Evolutionary conservation across 768 basidiomycete species (phyloP).

Genomic region (Stropharia rugosoannulata): DNA sequence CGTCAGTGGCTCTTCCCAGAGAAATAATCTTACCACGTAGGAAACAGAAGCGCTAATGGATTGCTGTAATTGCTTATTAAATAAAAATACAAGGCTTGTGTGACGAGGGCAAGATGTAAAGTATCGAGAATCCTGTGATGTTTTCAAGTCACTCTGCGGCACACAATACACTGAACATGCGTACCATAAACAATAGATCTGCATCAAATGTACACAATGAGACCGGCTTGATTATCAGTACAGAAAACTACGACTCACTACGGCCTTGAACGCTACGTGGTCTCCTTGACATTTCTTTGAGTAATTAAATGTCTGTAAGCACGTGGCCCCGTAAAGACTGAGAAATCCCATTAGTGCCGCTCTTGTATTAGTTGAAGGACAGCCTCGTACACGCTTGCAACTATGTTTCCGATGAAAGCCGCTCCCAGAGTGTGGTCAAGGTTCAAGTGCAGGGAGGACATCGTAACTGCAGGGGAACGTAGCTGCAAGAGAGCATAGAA

Average conservation of each 20-base stretch:
- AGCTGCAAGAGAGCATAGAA: not conserved
- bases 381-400: conserved; percentile 35
- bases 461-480: not conserved
- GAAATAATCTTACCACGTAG: conserved; percentile 26
- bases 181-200: conserved; percentile 28
- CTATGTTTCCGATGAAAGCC: conserved; percentile 40
- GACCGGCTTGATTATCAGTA: not conserved
- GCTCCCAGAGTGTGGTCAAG: conserved; percentile 43
- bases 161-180: not conserved
- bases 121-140: conserved; percentile 32
- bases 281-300: conserved; percentile 32
- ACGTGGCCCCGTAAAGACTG: conserved; percentile 44
- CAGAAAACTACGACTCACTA: conserved; percentile 20
- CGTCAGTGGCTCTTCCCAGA: not conserved
- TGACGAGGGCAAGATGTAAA: conserved; percentile 30
- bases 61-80: conserved; percentile 32
- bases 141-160: not conserved
- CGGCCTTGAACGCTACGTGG: conserved; percentile 23
- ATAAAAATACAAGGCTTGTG: conserved; percentile 35
- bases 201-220: not conserved
- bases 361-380: not conserved
- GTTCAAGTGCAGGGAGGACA: conserved; percentile 15
- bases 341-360: not conserved
- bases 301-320: conserved; percentile 38
- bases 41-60: conserved; percentile 19